A percentile compares a stretch with the other conserved stretches of the same genome.
Conservation (phyloP, 2,329 filamentous ascomycete species). For the Aspergillus japonicus region DNA sequence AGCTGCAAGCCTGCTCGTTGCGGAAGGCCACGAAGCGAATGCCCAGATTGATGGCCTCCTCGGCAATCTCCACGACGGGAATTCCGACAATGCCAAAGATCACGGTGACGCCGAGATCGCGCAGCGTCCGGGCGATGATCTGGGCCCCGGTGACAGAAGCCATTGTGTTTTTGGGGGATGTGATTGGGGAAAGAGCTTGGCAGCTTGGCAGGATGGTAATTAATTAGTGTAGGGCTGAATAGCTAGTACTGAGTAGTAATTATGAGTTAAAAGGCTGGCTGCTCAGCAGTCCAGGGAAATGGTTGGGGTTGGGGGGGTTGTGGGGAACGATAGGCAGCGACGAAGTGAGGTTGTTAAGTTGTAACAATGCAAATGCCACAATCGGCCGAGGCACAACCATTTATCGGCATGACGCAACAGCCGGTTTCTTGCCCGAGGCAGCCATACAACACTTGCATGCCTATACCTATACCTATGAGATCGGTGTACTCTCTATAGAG, state of each 20-base stretch:
- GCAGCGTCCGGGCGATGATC: slow-evolving; percentile 50
- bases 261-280: background rate
- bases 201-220: background rate
- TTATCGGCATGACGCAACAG: background rate
- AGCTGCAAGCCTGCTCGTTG: slow-evolving; percentile 59
- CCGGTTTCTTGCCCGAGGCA: background rate
- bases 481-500: too few relatives aligned
- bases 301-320: background rate
- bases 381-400: background rate
- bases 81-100: slow-evolving; percentile 57
- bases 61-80: slow-evolving; percentile 57
- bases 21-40: slow-evolving; percentile 60
- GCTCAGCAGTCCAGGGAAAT: background rate
- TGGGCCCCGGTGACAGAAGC: slow-evolving; percentile 41
- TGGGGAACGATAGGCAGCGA: background rate
- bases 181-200: background rate
- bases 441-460: background rate
- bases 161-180: slow-evolving; percentile 17
- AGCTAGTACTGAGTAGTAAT: background rate
- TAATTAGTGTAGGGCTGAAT: background rate
- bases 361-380: too few relatives aligned
- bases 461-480: too few relatives aligned
- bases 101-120: slow-evolving; percentile 50
- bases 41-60: slow-evolving; percentile 56
- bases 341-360: background rate